Percentiles rank a stretch among this genome's conserved stretches.
Conservation (phyloP, 1,284 basidiomycete genomes). For the Tylopilus sp. region DNA sequence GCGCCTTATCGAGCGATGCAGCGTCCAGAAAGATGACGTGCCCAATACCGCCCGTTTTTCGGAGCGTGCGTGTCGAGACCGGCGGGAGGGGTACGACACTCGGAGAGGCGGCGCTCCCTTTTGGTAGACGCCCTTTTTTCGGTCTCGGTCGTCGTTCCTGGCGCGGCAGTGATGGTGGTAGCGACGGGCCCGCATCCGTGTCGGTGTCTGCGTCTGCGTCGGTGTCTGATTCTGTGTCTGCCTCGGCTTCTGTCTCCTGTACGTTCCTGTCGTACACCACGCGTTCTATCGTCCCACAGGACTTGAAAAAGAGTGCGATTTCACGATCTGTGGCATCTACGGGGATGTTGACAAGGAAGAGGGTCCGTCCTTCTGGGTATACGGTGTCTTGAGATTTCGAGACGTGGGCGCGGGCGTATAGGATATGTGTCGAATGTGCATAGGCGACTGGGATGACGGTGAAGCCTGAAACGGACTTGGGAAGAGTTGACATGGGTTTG, state of each 20-base stretch:
- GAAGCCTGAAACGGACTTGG: slow-evolving; percentile 43
- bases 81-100: slow-evolving; percentile 54
- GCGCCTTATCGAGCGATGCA: slow-evolving; percentile 62
- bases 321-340: slow-evolving; percentile 79
- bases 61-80: slow-evolving; percentile 50
- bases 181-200: not conserved
- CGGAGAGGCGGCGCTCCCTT: slow-evolving; percentile 39
- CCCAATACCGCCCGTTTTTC: slow-evolving; percentile 59
- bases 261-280: slow-evolving; percentile 50
- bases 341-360: slow-evolving; percentile 84
- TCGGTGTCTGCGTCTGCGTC: slow-evolving; percentile 3
- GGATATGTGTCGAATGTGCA: slow-evolving; percentile 50
- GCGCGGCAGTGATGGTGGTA: not conserved
- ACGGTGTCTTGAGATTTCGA: slow-evolving; percentile 39
- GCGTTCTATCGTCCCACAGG: slow-evolving; percentile 70
- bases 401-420: slow-evolving; percentile 58
- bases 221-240: slow-evolving; percentile 19
- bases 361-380: slow-evolving; percentile 65
- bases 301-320: slow-evolving; percentile 66
- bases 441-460: slow-evolving; percentile 56
- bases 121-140: slow-evolving; percentile 44
- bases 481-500: slow-evolving; percentile 15
- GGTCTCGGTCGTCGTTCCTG: slow-evolving; percentile 35
- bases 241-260: slow-evolving; percentile 28
- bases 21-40: slow-evolving; percentile 77